Evolutionary conservation across 495 filamentous ascomycete genomes (phyloP), one percentile per base, ranked within the genome.

Genomic region (Hypoxylon subgilvum): DNA sequence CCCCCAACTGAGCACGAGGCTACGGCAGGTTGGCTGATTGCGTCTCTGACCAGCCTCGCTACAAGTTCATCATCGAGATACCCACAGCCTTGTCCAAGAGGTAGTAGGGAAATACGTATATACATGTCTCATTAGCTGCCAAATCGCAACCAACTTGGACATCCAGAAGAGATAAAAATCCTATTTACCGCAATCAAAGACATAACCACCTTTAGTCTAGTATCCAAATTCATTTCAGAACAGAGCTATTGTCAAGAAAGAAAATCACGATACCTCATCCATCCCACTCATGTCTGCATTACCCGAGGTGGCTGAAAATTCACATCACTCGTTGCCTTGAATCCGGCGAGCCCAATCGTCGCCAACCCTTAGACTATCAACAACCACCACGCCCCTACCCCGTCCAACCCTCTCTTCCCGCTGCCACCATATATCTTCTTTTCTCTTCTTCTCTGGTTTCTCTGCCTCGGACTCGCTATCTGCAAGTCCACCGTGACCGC

Each of bases 391-490:
- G 1, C 89, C 89, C 69, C 93, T 86, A 2, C 92, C 92, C 38
- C 91, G 77, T 8, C 92, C 92, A 16, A 93, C 92, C 27, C 86
- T 83, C 22, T 88, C 87, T 64, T 88, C 84, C 42, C 82, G 80
- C 65, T 93, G 84, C 89, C 90, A 97, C 92, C 92, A 97, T 8
- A 53, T 31, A 31, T 69, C 64, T 9, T 44, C 38, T 3, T 54
- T 45, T 38, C 54, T 48, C 47, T 82, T 79, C 22, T 83, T 81
- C 53, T 84, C 80, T 1, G 78, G 70, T 46, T 68, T 68, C 61
- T 86, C 83, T 0, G 76, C 73, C 69, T 96, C 92, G 25, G 92
- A 92, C 52, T 96, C 91, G 54, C 90, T 96, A 69, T 97, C 92
- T 1, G 91, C 89, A 30, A 97, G 79, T 0, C 90, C 92, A 18